These are phyloP conservation scores for Sporodiniella umbellata DNA, from an alignment of 371 early-diverging fungal species.

Conservation along the genomic window DNA sequence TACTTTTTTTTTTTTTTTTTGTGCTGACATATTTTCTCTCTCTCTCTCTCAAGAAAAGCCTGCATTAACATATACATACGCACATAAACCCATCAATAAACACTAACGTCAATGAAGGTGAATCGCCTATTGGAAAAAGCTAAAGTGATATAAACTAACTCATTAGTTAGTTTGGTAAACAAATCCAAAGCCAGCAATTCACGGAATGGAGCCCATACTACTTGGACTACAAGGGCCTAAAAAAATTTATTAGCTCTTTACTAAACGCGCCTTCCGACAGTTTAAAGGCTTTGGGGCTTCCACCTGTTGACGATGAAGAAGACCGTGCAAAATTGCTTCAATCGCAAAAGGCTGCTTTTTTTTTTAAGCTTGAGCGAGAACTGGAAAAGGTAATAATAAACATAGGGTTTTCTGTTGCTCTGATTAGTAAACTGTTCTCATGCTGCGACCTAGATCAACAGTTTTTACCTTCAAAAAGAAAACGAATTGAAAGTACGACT, in stretches of 20 bases:
- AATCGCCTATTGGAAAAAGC: background rate
- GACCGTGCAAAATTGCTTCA: conserved; percentile 56
- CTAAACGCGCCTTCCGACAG: conserved; percentile 31
- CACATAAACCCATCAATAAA: background rate
- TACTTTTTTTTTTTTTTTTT: too few relatives aligned
- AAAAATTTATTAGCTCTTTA: conserved; percentile 90
- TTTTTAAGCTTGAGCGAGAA: conserved; percentile 81
- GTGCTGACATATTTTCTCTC: background rate
- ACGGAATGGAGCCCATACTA: conserved; percentile 92
- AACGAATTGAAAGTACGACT: conserved; percentile 76
- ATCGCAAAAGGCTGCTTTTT: conserved; percentile 79
- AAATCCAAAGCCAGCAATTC: conserved; percentile 87
- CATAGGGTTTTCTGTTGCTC: too few relatives aligned
- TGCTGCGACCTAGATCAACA: conserved; percentile 59
- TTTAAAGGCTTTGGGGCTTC: conserved; percentile 21
- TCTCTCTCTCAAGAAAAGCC: background rate
- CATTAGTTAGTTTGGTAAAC: conserved; percentile 86
- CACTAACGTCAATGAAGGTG: background rate
- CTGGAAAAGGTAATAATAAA: conserved; percentile 64
- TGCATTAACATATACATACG: background rate
- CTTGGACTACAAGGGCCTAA: conserved; percentile 91
- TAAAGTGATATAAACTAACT: background rate
- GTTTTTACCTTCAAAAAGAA: conserved; percentile 80
- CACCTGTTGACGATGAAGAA: conserved; percentile 48
- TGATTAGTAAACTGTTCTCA: background rate